Conservation (phyloP, 129 eudicot genomes). For the Cynara cardunculus region DNA sequence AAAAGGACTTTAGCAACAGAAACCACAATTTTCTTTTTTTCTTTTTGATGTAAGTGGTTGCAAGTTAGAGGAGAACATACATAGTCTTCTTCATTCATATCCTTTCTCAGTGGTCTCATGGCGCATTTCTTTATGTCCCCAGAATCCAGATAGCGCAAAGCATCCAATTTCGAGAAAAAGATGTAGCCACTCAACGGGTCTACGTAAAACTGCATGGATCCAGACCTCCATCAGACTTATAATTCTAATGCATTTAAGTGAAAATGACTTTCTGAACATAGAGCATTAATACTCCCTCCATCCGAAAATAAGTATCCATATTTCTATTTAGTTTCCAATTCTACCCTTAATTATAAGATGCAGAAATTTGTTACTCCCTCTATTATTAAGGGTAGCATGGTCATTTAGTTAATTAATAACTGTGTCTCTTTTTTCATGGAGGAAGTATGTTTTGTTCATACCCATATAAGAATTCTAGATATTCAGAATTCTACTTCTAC, state of each 20-base stretch:
- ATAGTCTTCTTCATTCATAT: conserved; percentile 20
- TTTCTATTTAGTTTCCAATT: neutral
- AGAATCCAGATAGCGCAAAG: conserved; percentile 61
- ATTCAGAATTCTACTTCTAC: neutral
- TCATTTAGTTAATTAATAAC: neutral
- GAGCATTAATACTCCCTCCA: neutral
- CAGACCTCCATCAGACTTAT: neutral
- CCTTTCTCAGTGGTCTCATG: conserved; percentile 42
- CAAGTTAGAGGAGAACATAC: conserved; percentile 35
- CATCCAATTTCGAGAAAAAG: conserved; percentile 69
- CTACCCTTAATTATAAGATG: neutral
- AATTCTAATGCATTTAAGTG: neutral
- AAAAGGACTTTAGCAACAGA: neutral
- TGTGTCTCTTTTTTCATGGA: neutral
- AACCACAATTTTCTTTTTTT: conserved; percentile 10
- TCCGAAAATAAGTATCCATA: no score
- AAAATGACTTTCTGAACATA: neutral
- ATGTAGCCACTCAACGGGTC: conserved; percentile 59
- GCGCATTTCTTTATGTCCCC: conserved; percentile 55
- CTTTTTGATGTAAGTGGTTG: neutral
- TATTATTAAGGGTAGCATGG: neutral
- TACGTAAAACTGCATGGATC: conserved; percentile 46
- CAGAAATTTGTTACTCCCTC: neutral
- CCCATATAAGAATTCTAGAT: neutral
- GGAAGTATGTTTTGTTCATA: neutral